phyloP scores from a whole-genome alignment of 768 basidiomycete species.

The Lentinula detonsa region DNA sequence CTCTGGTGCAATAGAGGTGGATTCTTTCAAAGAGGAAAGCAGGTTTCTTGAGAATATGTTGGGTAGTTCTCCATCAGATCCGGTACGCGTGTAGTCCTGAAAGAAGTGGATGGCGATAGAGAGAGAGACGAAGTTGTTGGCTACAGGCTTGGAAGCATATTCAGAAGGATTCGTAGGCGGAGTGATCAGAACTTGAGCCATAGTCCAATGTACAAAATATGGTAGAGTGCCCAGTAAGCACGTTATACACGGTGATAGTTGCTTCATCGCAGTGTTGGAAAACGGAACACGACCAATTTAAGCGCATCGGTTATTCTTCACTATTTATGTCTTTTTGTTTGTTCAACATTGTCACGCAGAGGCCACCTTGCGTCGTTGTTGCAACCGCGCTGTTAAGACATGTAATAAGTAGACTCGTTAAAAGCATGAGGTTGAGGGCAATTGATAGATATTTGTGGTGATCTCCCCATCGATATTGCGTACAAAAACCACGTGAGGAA shows the following conservation, averaged over 20 bases:
- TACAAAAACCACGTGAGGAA: neutral
- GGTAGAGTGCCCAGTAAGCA: too few species aligned
- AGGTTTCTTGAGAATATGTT: slow-evolving; percentile 1
- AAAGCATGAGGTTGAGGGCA: neutral
- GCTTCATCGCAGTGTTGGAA: neutral
- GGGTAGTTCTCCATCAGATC: neutral
- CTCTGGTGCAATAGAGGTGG: neutral
- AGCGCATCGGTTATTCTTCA: neutral
- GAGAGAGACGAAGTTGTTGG: slow-evolving; percentile 1
- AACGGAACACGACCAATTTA: neutral
- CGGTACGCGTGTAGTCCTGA: neutral
- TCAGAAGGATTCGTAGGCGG: neutral
- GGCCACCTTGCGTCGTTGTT: neutral
- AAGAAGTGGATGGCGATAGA: slow-evolving; percentile 3
- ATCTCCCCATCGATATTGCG: neutral
- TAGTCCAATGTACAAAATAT: neutral
- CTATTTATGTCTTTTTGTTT: neutral
- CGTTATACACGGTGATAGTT: neutral
- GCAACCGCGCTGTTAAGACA: neutral
- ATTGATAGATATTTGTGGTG: neutral
- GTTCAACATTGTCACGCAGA: neutral
- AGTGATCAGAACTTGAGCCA: neutral
- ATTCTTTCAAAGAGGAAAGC: neutral
- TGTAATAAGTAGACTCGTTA: neutral
- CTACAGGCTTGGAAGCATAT: neutral